Evolutionary conservation across 2,329 filamentous ascomycete species (phyloP), one percentile per base, ranked within the genome.

Genomic region (Coniochaeta prunicola): DNA sequence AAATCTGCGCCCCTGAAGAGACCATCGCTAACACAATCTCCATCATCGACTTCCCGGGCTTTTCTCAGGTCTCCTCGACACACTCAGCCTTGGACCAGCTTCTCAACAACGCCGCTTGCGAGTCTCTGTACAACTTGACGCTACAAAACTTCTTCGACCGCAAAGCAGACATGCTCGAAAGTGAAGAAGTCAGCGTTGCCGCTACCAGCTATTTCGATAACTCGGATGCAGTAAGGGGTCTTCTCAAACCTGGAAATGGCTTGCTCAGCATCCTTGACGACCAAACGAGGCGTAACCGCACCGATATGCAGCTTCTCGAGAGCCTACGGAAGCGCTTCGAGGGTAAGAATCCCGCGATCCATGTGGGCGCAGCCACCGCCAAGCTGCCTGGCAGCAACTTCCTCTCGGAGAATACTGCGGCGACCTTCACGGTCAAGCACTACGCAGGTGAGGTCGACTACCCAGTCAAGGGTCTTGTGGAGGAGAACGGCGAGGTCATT

Each of bases 181-280:
- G 88, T 1, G 94, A 99, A 71, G 94, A 99, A 70, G 91, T 99
- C 36, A 86, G 81, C 33, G 91, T 99, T 2, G 84, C 92, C 2
- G 88, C 92, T 0, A 97, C 93, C 0, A 96, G 91, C 76, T 99
- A 97, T 73, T 99, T 97, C 66, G 94, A 99, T 74, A 99, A 97
- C 73, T 92, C 90, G 0, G 94, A 97, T 71, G 92, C 93, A 10
- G 92, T 97, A 61, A 91, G 90, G 67, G 93, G 92, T 13, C 80
- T 99, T 33, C 78, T 99, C 58, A 99, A 97, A 76, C 82, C 91
- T 59, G 91, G 92, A 28, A 97, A 97, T 67, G 94, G 94, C 50
- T 79, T 99, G 40, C 80, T 99, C 21, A 92, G 91, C 73, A 99
- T 99, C 63, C 79, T 99, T 0, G 94, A 99, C 69, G 94, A 99